A percentile compares a stretch with the other conserved stretches of the same genome.
These are phyloP conservation scores for Euphorbia peplus DNA, from an alignment of 345 rosid genomes.

Conservation along the genomic window DNA sequence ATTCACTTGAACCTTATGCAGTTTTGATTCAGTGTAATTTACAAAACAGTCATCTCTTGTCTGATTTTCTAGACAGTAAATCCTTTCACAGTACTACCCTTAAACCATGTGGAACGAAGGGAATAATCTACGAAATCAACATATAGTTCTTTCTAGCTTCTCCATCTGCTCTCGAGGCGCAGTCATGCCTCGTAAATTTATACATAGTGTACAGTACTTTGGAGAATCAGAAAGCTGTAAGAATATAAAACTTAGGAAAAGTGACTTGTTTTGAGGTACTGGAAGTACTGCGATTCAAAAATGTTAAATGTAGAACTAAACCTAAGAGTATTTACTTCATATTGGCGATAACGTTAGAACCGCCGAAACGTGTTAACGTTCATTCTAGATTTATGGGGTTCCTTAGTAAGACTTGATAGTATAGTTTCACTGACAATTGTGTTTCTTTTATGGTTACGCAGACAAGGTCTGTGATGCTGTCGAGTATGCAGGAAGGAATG, in stretches of 20 bases:
- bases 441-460: constrained; percentile 12
- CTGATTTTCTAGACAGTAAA: not conserved
- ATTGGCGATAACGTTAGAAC: not conserved
- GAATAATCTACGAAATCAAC: not conserved
- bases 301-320: not conserved
- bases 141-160: not conserved
- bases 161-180: not conserved
- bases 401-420: not conserved
- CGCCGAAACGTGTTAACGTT: not conserved
- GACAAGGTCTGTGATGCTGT: constrained; percentile 81
- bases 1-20: not conserved
- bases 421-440: not conserved
- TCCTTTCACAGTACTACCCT: not conserved
- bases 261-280: not conserved
- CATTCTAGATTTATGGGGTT: not conserved
- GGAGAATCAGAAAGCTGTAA: not conserved
- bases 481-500: constrained; percentile 89
- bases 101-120: not conserved
- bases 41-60: too few relatives aligned
- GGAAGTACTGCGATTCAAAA: not conserved
- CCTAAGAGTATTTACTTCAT: not conserved
- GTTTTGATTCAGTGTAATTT: not conserved
- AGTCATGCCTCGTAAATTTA: not conserved
- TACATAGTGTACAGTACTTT: not conserved
- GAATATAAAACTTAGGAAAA: not conserved